Evolutionary conservation across 768 basidiomycete genomes (phyloP).

Genomic region (Suillus fuscotomentosus): DNA sequence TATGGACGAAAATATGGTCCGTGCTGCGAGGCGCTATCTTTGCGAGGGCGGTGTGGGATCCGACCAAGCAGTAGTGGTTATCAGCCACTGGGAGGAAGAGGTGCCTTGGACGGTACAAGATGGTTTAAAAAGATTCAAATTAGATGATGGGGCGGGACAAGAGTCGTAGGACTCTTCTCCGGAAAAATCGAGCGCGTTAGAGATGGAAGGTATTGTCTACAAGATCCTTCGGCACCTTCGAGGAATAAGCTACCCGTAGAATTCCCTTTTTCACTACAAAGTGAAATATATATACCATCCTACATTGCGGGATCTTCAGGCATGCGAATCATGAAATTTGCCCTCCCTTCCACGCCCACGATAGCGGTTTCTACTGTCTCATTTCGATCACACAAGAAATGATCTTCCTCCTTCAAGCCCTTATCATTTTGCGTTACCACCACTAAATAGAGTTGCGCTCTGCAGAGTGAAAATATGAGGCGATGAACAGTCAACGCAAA

Average conservation of each 20-base stretch:
- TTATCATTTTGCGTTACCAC: slow-evolving; percentile 22
- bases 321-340: slow-evolving; percentile 1
- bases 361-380: slow-evolving; percentile 27
- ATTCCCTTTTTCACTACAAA: neutral
- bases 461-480: slow-evolving; percentile 1
- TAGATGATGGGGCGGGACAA: slow-evolving; percentile 35
- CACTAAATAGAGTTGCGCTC: slow-evolving; percentile 25
- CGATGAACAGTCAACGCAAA: neutral
- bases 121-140: slow-evolving; percentile 40
- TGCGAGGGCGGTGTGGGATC: slow-evolving; percentile 46
- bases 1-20: slow-evolving; percentile 82
- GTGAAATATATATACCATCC: neutral
- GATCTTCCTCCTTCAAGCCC: slow-evolving; percentile 22
- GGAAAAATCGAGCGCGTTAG: neutral
- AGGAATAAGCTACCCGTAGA: neutral
- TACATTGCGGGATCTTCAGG: neutral
- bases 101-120: slow-evolving; percentile 74
- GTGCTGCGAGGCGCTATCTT: slow-evolving; percentile 61
- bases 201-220: neutral
- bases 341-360: slow-evolving; percentile 11
- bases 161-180: slow-evolving; percentile 5
- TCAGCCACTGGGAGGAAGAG: slow-evolving; percentile 92
- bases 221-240: neutral
- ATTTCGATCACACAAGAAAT: slow-evolving; percentile 28
- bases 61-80: slow-evolving; percentile 77